phyloP scores from a whole-genome alignment of 163 green algal species.

The Chlorella variabilis region DNA sequence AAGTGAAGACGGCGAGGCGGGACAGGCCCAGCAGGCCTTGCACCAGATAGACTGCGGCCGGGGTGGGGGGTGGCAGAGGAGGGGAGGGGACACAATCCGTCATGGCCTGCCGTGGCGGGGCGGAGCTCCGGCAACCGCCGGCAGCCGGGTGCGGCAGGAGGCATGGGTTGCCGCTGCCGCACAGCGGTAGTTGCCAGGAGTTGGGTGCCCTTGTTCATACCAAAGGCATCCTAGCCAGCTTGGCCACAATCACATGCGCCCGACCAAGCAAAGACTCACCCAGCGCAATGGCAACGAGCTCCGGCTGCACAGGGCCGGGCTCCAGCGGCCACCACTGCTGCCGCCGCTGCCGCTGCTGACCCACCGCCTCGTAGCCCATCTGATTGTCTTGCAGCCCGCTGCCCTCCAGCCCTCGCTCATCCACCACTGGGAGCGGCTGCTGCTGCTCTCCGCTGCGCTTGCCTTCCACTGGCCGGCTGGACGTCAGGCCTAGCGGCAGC shows the following conservation, averaged over 20 bases:
- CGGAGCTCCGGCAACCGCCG: too few species aligned
- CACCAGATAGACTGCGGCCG: conserved; percentile 87
- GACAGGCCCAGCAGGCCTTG: conserved; percentile 92
- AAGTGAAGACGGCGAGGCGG: conserved; percentile 88
- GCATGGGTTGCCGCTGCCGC: too few species aligned
- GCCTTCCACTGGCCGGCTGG: neutral
- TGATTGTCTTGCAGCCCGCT: neutral
- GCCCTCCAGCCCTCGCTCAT: neutral
- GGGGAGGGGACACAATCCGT: too few species aligned
- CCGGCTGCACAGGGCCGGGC: conserved; percentile 56
- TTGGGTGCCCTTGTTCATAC: too few species aligned
- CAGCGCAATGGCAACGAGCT: conserved; percentile 86
- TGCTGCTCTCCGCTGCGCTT: neutral
- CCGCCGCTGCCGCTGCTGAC: neutral
- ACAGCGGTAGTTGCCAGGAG: too few species aligned
- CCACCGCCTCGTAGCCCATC: neutral
- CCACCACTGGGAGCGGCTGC: neutral
- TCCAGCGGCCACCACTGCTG: neutral
- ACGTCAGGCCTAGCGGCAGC: neutral
- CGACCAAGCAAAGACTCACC: too few species aligned
- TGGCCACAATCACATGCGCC: too few species aligned
- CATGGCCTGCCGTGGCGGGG: too few species aligned
- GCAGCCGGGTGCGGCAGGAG: too few species aligned
- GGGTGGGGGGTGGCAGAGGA: neutral
- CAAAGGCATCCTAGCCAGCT: too few species aligned